Percentiles rank a stretch among this genome's conserved stretches.
These are phyloP conservation scores for Takashimella tepidaria DNA, from an alignment of 1,284 basidiomycete genomes.

Conservation along the genomic window DNA sequence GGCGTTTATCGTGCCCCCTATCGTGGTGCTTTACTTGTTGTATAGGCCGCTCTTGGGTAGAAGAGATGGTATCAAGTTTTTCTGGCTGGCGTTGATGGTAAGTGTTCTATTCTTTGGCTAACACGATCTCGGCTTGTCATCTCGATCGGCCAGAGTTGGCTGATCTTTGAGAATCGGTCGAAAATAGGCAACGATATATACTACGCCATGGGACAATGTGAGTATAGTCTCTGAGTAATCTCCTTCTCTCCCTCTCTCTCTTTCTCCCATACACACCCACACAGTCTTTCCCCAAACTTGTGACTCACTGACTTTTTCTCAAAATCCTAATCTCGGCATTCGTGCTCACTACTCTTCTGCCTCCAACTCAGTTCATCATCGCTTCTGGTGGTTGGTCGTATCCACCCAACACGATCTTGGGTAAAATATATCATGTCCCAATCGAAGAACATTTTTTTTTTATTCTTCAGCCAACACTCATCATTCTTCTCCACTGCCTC, in stretches of 20 bases:
- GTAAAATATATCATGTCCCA: constrained; percentile 29
- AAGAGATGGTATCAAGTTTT: constrained; percentile 31
- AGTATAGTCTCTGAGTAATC: too few relatives aligned
- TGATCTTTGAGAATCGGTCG: too few relatives aligned
- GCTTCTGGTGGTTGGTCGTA: constrained; percentile 30
- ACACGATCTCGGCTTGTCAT: not conserved
- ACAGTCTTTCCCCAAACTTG: not conserved
- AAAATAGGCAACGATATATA: constrained; percentile 38
- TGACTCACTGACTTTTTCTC: too few relatives aligned
- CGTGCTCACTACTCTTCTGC: not conserved
- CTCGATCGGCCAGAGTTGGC: too few relatives aligned
- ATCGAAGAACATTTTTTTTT: constrained; percentile 44
- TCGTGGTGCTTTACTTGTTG: constrained; percentile 22
- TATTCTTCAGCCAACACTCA: constrained; percentile 34
- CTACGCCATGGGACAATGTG: constrained; percentile 44
- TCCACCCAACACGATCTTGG: constrained; percentile 28
- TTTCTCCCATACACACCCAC: not conserved
- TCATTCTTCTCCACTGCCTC: constrained; percentile 30
- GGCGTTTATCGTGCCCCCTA: constrained; percentile 33
- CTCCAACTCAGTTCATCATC: constrained; percentile 19
- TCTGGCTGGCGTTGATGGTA: constrained; percentile 34
- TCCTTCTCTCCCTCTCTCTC: too few relatives aligned
- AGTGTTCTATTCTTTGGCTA: constrained; percentile 1
- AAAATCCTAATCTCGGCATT: not conserved
- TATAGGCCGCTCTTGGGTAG: constrained; percentile 33